phyloP scores from a whole-genome alignment of 768 basidiomycete species.

The Mycena epipterygia region DNA sequence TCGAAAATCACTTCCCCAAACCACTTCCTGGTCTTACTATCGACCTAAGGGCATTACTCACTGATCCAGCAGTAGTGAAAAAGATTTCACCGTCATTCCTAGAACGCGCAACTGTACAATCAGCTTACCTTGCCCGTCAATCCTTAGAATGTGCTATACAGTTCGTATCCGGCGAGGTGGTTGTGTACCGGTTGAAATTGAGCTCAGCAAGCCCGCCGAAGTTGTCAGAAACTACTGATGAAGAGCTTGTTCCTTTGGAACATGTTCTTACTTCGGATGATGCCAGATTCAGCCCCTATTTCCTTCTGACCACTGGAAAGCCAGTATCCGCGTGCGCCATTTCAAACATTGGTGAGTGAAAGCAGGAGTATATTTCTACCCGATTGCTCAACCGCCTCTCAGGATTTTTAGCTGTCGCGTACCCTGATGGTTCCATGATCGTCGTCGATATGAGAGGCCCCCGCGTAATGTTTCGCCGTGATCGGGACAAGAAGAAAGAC shows the following conservation, averaged over 20 bases:
- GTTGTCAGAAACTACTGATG: constrained; percentile 49
- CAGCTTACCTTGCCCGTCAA: constrained; percentile 65
- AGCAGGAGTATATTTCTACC: background rate
- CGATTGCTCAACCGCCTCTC: constrained; percentile 11
- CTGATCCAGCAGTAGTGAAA: constrained; percentile 55
- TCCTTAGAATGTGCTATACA: constrained; percentile 71
- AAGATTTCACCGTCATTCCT: constrained; percentile 42
- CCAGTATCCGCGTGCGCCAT: constrained; percentile 69
- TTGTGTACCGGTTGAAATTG: constrained; percentile 61
- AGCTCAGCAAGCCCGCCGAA: constrained; percentile 32
- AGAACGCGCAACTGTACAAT: constrained; percentile 53
- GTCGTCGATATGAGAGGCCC: constrained; percentile 85
- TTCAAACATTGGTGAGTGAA: constrained; percentile 77
- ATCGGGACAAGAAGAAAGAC: constrained; percentile 55
- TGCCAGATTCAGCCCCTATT: constrained; percentile 70
- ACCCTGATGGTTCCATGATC: constrained; percentile 66
- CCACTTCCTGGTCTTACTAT: constrained; percentile 73
- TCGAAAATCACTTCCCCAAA: constrained; percentile 76
- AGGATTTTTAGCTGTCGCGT: constrained; percentile 87
- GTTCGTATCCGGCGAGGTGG: constrained; percentile 67
- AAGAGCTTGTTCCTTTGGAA: constrained; percentile 67
- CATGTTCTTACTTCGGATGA: constrained; percentile 58
- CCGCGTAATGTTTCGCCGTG: constrained; percentile 69
- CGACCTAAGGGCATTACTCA: constrained; percentile 64
- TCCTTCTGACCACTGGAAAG: constrained; percentile 65